Base-by-base conservation (phyloP, 2,329 filamentous ascomycete species). In the Biscogniauxia mediterranea region DNA sequence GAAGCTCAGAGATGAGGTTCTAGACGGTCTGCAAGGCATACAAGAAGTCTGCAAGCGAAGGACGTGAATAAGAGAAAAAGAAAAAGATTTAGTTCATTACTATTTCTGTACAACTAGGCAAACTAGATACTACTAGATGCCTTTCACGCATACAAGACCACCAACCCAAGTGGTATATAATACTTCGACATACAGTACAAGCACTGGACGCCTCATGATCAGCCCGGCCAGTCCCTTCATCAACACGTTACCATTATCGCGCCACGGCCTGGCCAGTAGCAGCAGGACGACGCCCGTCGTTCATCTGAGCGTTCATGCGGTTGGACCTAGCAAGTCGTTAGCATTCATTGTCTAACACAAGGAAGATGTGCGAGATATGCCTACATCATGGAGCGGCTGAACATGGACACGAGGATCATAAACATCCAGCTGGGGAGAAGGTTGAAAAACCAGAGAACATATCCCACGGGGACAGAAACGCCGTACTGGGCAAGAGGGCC, bases 361-460 rank as follows among this genome's bases (percentile, higher is more conserved):
- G 13, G 38, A 19, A 54, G 46, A 20, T 58, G 23, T 46, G 54
- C n/a, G 23, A 17, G 5, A 19, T 61, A 25, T n/a, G 82, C 89
- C 84, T 79, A 92, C 91, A 93, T 92, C 76, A 93, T 84, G 61
- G 81, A 84, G 73, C 90, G 84, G 81, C 87, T 92, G 65, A 89
- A 71, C 74, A 93, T 87, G 57, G 88, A 91, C 68, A 94, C 82
- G 55, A 85, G 73, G 68, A 94, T 82, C 91, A 94, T 93, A 72
- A 92, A 87, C 59, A 86, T 77, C 91, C 91, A 94, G 80, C 88
- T 87, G 61, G 90, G 85, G 61, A 92, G 77, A 55, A 89, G 77
- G 69, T 83, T 81, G 70, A 90, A 86, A 66, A 80, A 81, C 85
- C 86, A 92, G 68, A 92, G 80, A 56, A 83, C 67, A 73, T 91